Evolutionary conservation across 208 protist genomes (phyloP), one percentile per base, ranked within the genome.

Genomic region (Leishmania tropica): DNA sequence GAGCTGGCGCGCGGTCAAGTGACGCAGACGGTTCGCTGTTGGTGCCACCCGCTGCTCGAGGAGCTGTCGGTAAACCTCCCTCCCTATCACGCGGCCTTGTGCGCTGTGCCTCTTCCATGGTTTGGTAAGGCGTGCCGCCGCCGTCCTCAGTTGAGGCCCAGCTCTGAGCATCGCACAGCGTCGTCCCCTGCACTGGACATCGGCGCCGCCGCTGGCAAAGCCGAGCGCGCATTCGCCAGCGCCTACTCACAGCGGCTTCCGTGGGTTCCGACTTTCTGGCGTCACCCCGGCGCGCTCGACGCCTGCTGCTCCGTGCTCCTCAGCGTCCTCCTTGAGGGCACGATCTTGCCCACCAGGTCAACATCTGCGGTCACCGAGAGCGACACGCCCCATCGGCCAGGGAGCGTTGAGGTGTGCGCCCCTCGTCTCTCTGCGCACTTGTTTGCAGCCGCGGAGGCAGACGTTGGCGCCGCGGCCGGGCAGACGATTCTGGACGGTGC

Each of bases 211-310:
- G 51, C 73, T 24, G 51, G 51, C 51, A 53, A 51, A 51, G 45
- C 24, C 0, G 70, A 15, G 70, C 70, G 10, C 2, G 24, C 24
- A 37, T 54, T 19, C 17, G 7, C 24, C n/a, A 15, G 31, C 37
- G n/a, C 24, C 24, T 51, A 6, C 47, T 3, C 53, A 13, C n/a
- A 19, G 15, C 37, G 56, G n/a, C 31, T 81, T 28, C 77, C 76
- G 19, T 85, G 72, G 73, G 65, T 82, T 42, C 78, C 72, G 35
- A 85, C 89, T 28, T 88, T 95, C 24, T 97, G 90, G 88, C 87
- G 94, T 7, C 90, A 95, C 60, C 65, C 76, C 6, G 74, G 58
- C n/a, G 83, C 91, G 0, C 83, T 96, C 15, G 90, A 94, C 65
- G 81, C 85, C 8, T 84, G 85, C 67, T 89, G 85, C 35, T 94